These are phyloP conservation scores for Ascochyta fabae DNA, from an alignment of 2,329 filamentous ascomycete genomes.

Conservation along the genomic window DNA sequence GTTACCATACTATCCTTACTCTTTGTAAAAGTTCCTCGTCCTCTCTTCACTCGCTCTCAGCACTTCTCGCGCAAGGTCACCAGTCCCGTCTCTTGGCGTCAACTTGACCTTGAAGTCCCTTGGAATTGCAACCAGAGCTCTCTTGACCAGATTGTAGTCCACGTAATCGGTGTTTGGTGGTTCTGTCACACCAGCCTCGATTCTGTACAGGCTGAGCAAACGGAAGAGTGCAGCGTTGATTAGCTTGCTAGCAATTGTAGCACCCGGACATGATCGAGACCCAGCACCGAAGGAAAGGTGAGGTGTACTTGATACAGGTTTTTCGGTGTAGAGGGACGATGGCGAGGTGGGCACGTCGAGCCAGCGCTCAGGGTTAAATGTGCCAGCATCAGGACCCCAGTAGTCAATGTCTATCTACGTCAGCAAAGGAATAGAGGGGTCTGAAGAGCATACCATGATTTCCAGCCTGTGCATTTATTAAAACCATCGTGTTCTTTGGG, in stretches of 20 bases:
- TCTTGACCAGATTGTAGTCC: slow-evolving; percentile 67
- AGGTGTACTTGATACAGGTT: background rate
- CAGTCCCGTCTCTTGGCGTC: slow-evolving; percentile 56
- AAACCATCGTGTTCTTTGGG: slow-evolving; percentile 22
- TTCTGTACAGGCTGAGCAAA: slow-evolving; percentile 57
- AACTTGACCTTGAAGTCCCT: slow-evolving; percentile 64
- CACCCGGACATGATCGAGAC: slow-evolving; percentile 58
- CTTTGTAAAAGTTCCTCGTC: slow-evolving; percentile 42
- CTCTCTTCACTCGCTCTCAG: slow-evolving; percentile 53
- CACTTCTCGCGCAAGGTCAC: slow-evolving; percentile 48
- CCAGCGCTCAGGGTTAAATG: background rate
- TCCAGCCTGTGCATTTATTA: background rate
- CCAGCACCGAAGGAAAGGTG: slow-evolving; percentile 60
- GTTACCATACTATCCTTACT: background rate
- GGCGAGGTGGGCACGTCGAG: background rate
- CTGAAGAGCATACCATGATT: background rate
- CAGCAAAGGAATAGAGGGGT: background rate
- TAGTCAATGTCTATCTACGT: background rate
- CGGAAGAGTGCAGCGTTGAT: slow-evolving; percentile 59
- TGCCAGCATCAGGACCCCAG: background rate
- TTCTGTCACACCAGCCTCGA: slow-evolving; percentile 55
- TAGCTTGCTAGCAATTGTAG: slow-evolving; percentile 59
- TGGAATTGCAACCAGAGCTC: slow-evolving; percentile 65
- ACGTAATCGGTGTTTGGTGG: slow-evolving; percentile 68
- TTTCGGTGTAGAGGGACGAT: background rate